Evolutionary conservation across 495 filamentous ascomycete genomes (phyloP), one percentile per base, ranked within the genome.

Genomic region (Aspergillus conjunctus): DNA sequence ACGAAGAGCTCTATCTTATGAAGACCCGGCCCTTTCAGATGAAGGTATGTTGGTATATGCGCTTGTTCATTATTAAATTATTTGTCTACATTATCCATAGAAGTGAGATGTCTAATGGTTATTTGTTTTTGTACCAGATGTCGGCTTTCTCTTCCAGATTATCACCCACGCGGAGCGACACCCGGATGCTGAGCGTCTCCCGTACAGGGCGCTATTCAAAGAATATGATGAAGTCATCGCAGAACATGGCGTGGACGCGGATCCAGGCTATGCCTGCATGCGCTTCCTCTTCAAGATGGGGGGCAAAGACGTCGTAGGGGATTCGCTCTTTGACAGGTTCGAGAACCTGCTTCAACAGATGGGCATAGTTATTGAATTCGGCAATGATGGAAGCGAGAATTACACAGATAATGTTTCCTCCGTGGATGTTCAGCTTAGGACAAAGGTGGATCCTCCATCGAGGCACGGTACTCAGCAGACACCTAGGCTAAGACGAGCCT

Each of bases 271-370:
- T 65, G 80, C 86, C 54, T 91, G 90, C 66, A 81, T 91, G 73
- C 85, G 88, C 69, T 86, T 92, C 70, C 72, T 96, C 60, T 88
- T 95, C 70, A 89, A 88, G 72, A 87, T 96, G 76, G 90, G 91
- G 41, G 86, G 84, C 64, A 74, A 81, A 66, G 71, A 69, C 20
- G 66, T 75, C 51, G 48, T 65, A 58, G 79, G 77, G 46, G 62
- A 76, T 44, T 79, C 78, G 2, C 72, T 92, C 17, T 84, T 85
- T 55, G 83, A 88, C 53, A 87, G 83, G 56, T 90, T 93, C 67
- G 83, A 88, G 72, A 79, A 76, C 41, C 63, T 87, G 49, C 79
- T 94, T 63, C 78, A 79, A 37, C 77, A 80, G 54, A 79, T 88
- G 78, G 87, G 85, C 37, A 91, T 93, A 62, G 79, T 85, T 34